Base-by-base conservation (phyloP, 140 eudicot genomes). In the Erigeron philadelphicus region DNA sequence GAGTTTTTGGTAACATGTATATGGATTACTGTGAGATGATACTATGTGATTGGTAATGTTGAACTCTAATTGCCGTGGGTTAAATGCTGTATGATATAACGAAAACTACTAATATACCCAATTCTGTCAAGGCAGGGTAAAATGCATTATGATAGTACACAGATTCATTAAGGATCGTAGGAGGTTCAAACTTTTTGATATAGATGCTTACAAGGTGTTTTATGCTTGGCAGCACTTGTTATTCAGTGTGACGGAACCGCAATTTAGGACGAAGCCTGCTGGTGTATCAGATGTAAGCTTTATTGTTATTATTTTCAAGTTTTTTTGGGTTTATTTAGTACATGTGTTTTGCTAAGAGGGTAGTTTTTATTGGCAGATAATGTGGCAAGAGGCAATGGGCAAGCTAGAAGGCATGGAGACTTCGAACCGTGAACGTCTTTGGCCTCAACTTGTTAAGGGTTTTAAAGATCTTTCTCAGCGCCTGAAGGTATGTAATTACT, bases 401-500 rank as follows among this genome's bases (percentile, higher is more conserved):
- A 93, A 88, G 78, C 88, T 88, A 65, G 96, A 93, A 81, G 94
- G 98, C 59, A 89, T 89, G 98, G 98, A 93, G 76, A 80, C 82
- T 78, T 77, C 93, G 8, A 83, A 93, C 58, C 84, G 94, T 46
- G 98, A 93, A 62, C 95, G 98, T 62, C 81, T 93, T 41, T 93
- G 98, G 98, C 98, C 98, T 1, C 96, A 93, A 58, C 96, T 84
- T 79, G 93, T 83, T 64, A 86, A 84, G 71, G 98, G 98, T 9
- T 93, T 93, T 73, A 93, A 89, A 82, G 96, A 89, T 86, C 96
- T 93, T 65, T 93, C 98, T n/a, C 81, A 84, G 49, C 96, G 98
- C 12, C 83, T 93, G 42, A 89, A 86, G 98, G 98, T 92, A 76
- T 53, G 19, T 16, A 43, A 41, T 47, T 11, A 35, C 53, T 63